A percentile compares a stretch with the other conserved stretches of the same genome.
These are phyloP conservation scores for Diaporthe sp. DNA, from an alignment of 2,329 filamentous ascomycete species.

Conservation along the genomic window DNA sequence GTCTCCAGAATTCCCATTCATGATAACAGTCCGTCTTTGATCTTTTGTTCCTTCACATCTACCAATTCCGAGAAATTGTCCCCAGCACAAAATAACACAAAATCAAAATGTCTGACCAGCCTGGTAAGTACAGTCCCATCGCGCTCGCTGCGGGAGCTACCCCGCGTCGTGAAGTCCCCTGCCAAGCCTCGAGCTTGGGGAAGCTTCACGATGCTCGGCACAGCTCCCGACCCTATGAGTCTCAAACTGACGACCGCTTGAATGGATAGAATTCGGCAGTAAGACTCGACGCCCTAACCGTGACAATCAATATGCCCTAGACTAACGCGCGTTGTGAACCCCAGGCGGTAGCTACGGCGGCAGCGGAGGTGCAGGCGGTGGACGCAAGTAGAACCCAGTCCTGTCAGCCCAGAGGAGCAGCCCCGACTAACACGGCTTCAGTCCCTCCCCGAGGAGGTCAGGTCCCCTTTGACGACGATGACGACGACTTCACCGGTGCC, in stretches of 20 bases:
- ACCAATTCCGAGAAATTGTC: not conserved
- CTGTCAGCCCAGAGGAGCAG: not conserved
- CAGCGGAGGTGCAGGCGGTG: constrained; percentile 16
- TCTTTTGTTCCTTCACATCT: not conserved
- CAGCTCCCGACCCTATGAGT: not conserved
- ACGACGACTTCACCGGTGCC: constrained; percentile 64
- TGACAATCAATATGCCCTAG: not conserved
- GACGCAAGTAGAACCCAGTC: constrained; percentile 44
- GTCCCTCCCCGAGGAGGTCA: constrained; percentile 48
- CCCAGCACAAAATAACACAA: not conserved
- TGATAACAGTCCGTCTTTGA: not conserved
- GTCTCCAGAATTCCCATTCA: not conserved
- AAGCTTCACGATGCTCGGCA: constrained; percentile 18
- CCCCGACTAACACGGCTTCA: constrained; percentile 26
- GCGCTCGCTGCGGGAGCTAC: constrained; percentile 36
- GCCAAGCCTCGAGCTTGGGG: constrained; percentile 29
- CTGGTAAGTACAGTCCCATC: constrained; percentile 42
- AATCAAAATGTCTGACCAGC: constrained; percentile 41
- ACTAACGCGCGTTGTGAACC: constrained; percentile 4
- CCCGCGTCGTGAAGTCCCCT: constrained; percentile 31
- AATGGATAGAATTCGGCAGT: constrained; percentile 39
- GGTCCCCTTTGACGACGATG: constrained; percentile 52
- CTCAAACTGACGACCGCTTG: not conserved
- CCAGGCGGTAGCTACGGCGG: constrained; percentile 40
- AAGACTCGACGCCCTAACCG: not conserved